Base-by-base conservation (phyloP, 202 grass and related monocot species). In the Tripidium arundinaceum region DNA sequence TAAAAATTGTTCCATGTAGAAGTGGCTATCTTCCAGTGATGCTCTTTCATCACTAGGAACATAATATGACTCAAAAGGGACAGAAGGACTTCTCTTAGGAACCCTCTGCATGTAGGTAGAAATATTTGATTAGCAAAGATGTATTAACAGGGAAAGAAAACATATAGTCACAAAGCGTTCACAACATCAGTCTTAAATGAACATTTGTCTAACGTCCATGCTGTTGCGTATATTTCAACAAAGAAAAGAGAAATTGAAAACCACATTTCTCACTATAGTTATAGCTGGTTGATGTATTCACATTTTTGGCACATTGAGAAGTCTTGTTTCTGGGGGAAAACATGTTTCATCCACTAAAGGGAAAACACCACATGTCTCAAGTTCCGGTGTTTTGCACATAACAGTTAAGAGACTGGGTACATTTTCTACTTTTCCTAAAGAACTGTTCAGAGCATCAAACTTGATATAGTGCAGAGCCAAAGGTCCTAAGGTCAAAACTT, bases 61-160 rank as follows among this genome's bases (percentile, higher is more conserved):
- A 87, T 89, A 98, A 81, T 91, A 98, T 45, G 92, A 93, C 41
- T 91, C 88, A 59, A 91, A 91, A 76, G 95, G 92, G 62, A 84
- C 75, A 34, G 82, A 63, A 80, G 92, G 79, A 86, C 80, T 89
- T 84, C 87, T 85, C 88, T 86, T 94, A n/a, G 82, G 88, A 84
- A 90, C 86, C 85, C 92, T 98, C 95, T 98, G 90, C 79, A 65
- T 7, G 36, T 59, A 81, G 61, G 46, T 26, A 83, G 75, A 19
- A 86, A 61, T 50, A 68, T 62, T 37, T 81, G 14, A 40, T 88
- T 75, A 79, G 72, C 34, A 79, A 84, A 64, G 21, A 79, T 57
- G 38, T 11, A 71, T 85, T 63, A 27, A 65, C 28, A 52, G 59
- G 57, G 27, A 65, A 36, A 81, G 9, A 43, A 81, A 69, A 46